phyloP scores from a whole-genome alignment of 805 yeast genomes.

The Komagataella ulmi region DNA sequence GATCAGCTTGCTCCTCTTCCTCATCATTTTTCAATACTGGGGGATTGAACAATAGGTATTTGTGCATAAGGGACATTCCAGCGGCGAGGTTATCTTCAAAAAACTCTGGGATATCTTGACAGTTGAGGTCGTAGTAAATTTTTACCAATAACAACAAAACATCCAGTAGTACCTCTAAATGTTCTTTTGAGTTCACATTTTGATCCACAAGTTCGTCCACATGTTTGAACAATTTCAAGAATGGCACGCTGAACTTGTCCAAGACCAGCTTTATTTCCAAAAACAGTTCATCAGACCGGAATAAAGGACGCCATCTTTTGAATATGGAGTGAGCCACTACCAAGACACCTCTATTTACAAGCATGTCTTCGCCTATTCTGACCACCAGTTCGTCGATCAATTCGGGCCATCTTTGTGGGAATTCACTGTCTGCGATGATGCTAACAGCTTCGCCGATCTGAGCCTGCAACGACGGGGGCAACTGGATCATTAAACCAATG shows the following conservation, averaged over 20 bases:
- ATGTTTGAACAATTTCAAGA: conserved; percentile 49
- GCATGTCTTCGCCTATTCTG: conserved; percentile 54
- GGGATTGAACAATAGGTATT: conserved; percentile 55
- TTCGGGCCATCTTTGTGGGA: conserved; percentile 81
- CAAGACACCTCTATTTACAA: conserved; percentile 71
- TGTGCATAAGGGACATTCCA: conserved; percentile 75
- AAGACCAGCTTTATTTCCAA: conserved; percentile 79
- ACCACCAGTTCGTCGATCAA: conserved; percentile 62
- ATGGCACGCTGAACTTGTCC: conserved; percentile 72
- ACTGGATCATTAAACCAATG: conserved; percentile 69
- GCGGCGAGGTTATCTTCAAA: conserved; percentile 78
- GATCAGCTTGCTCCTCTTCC: conserved; percentile 58
- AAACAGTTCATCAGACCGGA: conserved; percentile 82
- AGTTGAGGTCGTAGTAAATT: conserved; percentile 84
- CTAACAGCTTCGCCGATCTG: conserved; percentile 94
- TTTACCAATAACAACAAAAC: conserved; percentile 61
- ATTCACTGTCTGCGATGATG: conserved; percentile 89
- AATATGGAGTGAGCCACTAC: conserved; percentile 92
- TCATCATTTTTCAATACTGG: conserved; percentile 39
- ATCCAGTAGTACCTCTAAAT: conserved; percentile 47
- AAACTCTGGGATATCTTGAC: conserved; percentile 97
- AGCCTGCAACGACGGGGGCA: conserved; percentile 71
- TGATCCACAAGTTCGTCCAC: conserved; percentile 54
- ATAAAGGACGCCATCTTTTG: conserved; percentile 92
- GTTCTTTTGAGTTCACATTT: conserved; percentile 29